These are phyloP conservation scores for Aspergillus ostianus DNA, from an alignment of 495 filamentous ascomycete species.

Conservation along the genomic window DNA sequence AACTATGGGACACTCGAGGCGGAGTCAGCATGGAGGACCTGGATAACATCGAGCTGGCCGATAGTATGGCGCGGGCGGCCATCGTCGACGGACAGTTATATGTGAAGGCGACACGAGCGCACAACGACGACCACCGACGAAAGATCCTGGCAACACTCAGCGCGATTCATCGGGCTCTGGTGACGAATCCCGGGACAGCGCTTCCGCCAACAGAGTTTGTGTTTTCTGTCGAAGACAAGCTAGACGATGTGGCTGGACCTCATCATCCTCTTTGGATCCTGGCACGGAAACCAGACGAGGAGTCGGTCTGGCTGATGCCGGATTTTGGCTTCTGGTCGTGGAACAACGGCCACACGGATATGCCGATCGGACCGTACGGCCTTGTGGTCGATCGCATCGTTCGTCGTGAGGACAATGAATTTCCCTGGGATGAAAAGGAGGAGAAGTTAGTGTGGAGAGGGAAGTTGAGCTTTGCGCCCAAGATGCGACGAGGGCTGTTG, in stretches of 20 bases:
- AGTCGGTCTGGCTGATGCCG: conserved; percentile 57
- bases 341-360: conserved; percentile 49
- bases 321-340: conserved; percentile 69
- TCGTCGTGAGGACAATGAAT: conserved; percentile 29
- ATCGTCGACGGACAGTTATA: conserved; percentile 20
- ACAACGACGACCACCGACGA: conserved; percentile 24
- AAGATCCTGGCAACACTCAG: conserved; percentile 27
- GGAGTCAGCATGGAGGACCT: conserved; percentile 16
- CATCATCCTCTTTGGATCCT: conserved; percentile 47
- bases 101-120: conserved; percentile 19
- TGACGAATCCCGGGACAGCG: conserved; percentile 29
- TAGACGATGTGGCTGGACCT: conserved; percentile 20
- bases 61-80: conserved; percentile 10
- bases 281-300: conserved; percentile 24
- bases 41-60: not conserved
- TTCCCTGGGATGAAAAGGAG: conserved; percentile 27
- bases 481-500: conserved; percentile 35
- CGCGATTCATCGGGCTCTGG: conserved; percentile 23
- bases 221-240: conserved; percentile 40
- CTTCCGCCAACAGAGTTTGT: conserved; percentile 59
- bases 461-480: conserved; percentile 22
- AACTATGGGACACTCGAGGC: conserved; percentile 3
- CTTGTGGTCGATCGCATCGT: conserved; percentile 7
- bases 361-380: conserved; percentile 35
- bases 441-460: conserved; percentile 62